Conservation (phyloP, 305 asterid species). For the Rubia balearica region DNA sequence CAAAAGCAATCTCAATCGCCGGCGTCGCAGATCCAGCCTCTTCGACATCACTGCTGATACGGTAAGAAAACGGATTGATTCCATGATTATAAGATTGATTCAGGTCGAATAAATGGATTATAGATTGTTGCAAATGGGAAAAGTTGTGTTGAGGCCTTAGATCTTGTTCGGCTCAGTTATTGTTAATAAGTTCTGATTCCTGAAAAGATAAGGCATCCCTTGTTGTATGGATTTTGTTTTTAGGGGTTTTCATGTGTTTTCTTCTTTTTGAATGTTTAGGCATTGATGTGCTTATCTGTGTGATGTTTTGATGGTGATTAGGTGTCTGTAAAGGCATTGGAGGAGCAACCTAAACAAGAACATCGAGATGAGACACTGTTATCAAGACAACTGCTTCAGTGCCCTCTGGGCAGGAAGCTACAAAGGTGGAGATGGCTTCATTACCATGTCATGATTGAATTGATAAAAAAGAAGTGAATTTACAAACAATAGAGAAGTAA, state of each 20-base stretch:
- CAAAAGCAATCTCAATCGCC: constrained; percentile 52
- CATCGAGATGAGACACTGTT: constrained; percentile 22
- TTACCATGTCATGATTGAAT: constrained; percentile 38
- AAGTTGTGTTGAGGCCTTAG: background rate
- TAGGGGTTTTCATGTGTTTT: background rate
- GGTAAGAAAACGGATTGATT: constrained; percentile 31
- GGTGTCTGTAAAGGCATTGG: constrained; percentile 52
- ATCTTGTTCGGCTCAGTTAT: background rate
- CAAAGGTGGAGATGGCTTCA: constrained; percentile 33
- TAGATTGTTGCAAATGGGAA: background rate
- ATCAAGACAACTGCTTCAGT: constrained; percentile 10
- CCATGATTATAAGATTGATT: background rate
- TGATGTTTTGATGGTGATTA: constrained; percentile 19
- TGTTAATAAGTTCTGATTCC: background rate
- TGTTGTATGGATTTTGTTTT: background rate
- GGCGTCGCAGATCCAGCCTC: constrained; percentile 91
- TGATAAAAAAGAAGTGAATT: background rate
- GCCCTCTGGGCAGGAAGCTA: constrained; percentile 26
- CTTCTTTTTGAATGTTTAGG: background rate
- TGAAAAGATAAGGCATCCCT: too few species aligned
- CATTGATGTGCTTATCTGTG: background rate
- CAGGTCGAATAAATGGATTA: background rate
- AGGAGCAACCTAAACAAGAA: constrained; percentile 24
- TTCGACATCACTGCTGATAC: constrained; percentile 77
- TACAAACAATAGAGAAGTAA: constrained; percentile 14